Evolutionary conservation across 768 basidiomycete species (phyloP), one percentile per base, ranked within the genome.

Genomic region (Lactarius akahatsu): DNA sequence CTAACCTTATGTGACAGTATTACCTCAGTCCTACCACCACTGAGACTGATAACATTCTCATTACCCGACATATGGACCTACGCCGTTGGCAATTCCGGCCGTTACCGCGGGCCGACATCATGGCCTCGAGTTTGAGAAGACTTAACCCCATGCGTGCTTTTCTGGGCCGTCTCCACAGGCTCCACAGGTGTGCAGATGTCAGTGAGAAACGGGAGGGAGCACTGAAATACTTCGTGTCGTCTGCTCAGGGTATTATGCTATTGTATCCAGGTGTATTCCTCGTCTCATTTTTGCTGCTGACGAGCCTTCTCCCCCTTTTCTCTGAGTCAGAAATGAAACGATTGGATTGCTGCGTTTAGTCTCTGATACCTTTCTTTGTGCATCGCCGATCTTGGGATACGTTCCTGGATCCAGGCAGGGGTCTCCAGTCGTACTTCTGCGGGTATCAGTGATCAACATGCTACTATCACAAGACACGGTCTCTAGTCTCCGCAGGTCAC

Each of bases 1-100:
- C 57, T 89, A 76, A 54, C 23, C 8, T 34, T n/a, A 34, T 57
- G 10, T 36, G 56, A 34, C 56, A 57, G 56, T 30, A 57, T 23
- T n/a, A 52, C 23, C 13, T 52, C 23, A 16, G 23, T 52, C 4
- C 47, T 50, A 2, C 15, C 50, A 52, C 50, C 50, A 26, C 23
- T 52, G 50, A 26, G 50, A 26, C 50, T 23, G 26, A 26, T 52
- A 23, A 13, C 47, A 11, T 23, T 50, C 47, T 52, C 50, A 52
- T 15, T 15, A 50, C 47, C n/a, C 45, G 10, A 43, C 8, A 20
- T 43, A 20, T 43, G 43, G 43, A 10, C 20, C 9, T 45, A 20
- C 23, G 47, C 47, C 47, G n/a, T 4, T 47, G 45, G n/a, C 45
- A 11, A 11, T 47, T 50, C 23, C 13, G 13, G 47, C 13, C 23